Evolutionary conservation across 1,284 basidiomycete genomes (phyloP), one percentile per base, ranked within the genome.

Genomic region (Pisolithus thermaeus): DNA sequence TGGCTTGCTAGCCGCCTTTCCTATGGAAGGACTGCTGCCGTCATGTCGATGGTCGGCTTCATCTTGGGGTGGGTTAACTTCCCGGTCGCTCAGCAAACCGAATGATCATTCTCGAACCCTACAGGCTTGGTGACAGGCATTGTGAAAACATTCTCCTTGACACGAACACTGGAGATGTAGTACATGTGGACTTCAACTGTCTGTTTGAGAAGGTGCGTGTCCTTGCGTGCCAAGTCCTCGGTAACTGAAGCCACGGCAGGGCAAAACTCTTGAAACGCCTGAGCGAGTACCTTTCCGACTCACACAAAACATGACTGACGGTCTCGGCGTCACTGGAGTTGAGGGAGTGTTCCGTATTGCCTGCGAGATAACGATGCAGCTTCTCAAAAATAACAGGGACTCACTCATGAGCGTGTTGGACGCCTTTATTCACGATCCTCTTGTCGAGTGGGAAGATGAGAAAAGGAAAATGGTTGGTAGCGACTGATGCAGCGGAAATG

Each of bases 11-110:
- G 90, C 64, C 84, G 97, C 25, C 73, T 92, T 54, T 80, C 85
- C 3, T 99, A 96, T 65, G 87, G 83, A 14, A 80, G 96, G 41
- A 98, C 97, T 0, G 80, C 89, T 0, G 97, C 97, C 0, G 97
- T 99, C 46, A 99, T 98, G 90, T 97, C 92, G 3, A 99, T 99
- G 89, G 92, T 99, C 25, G 97, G 97, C 20, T 97, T 92, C 60
- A 96, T 99, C 35, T 75, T 99, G 8, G 97, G 96, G 91, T 95
- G 49, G 53, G 59, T 27, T 11, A 14, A 35, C 20, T 32, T 12
- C 8, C 1, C 6, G 7, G n/a, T 1, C 36, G 5, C 44, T 43
- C 30, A 11, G 39, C n/a, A 43, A 7, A 49, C 50, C 35, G 11
- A 37, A 6, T 39, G 7, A 22, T 25, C 11, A 27, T 30, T 8